These are phyloP conservation scores for Diaporthe citriasiana DNA, from an alignment of 2,329 filamentous ascomycete genomes.

Conservation along the genomic window DNA sequence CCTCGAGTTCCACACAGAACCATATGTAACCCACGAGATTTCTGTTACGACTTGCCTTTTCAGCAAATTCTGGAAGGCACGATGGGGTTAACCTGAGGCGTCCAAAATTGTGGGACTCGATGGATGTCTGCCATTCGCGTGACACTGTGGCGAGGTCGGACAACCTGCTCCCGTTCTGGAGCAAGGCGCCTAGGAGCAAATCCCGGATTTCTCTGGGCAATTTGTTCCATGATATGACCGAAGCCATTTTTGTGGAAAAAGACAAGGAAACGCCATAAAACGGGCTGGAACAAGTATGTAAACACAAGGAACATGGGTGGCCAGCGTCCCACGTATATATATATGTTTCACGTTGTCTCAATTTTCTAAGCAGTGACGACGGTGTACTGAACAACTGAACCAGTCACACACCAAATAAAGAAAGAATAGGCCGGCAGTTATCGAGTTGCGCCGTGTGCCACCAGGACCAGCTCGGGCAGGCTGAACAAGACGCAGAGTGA, in stretches of 20 bases:
- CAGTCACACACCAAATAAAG: no score
- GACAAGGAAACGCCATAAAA: neutral
- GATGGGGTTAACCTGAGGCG: conserved; percentile 50
- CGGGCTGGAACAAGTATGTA: neutral
- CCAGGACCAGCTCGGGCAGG: neutral
- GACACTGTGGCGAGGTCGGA: conserved; percentile 49
- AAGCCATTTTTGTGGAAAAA: neutral
- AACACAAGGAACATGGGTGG: neutral
- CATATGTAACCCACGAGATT: conserved; percentile 49
- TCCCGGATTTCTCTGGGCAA: conserved; percentile 47
- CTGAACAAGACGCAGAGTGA: neutral
- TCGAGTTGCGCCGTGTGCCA: neutral
- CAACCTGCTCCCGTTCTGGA: conserved; percentile 45
- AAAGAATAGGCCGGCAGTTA: no score
- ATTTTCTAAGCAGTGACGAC: no score
- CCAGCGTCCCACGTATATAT: no score
- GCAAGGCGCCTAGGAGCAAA: conserved; percentile 45
- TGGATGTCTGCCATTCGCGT: conserved; percentile 49
- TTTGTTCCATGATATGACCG: conserved; percentile 37
- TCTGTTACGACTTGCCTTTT: conserved; percentile 49
- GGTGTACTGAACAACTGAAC: neutral
- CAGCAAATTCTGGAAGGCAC: conserved; percentile 48
- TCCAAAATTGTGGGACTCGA: conserved; percentile 51
- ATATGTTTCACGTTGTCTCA: no score
- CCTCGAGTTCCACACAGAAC: conserved; percentile 50